Percentiles rank a stretch among this genome's conserved stretches.
Conservation (phyloP, 2,329 filamentous ascomycete genomes). For the Diaporthe batatas region DNA sequence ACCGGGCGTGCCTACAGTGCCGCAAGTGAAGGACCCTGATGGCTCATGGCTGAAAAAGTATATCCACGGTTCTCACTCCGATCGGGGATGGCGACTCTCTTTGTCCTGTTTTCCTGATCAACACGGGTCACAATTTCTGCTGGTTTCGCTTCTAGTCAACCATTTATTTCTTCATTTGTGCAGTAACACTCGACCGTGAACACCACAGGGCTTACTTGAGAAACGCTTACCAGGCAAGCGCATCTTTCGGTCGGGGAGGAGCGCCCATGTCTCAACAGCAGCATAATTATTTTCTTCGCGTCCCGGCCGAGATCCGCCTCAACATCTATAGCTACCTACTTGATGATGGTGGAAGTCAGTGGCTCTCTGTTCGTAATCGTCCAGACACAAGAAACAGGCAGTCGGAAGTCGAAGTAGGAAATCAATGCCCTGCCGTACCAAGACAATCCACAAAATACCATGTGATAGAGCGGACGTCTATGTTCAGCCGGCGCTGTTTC, state of each 20-base stretch:
- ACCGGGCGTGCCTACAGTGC: background rate
- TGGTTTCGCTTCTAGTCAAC: no score
- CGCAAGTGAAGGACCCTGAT: conserved; percentile 33
- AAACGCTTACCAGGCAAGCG: background rate
- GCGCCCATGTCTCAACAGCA: background rate
- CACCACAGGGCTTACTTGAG: no score
- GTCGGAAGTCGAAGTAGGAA: background rate
- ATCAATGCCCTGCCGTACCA: background rate
- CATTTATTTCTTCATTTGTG: background rate
- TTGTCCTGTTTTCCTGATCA: background rate
- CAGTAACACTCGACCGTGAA: background rate
- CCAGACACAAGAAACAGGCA: conserved; percentile 43
- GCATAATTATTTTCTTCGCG: conserved; percentile 32
- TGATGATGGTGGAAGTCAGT: conserved; percentile 54
- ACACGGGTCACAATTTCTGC: no score
- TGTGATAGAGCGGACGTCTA: conserved; percentile 53
- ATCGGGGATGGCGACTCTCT: background rate
- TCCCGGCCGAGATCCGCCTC: conserved; percentile 58
- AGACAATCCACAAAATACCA: conserved; percentile 51
- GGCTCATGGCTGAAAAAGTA: background rate
- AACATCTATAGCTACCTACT: conserved; percentile 61
- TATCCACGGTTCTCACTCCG: no score
- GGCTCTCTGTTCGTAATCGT: conserved; percentile 57
- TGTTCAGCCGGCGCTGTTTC: conserved; percentile 56
- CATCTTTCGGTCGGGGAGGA: background rate